Evolutionary conservation across 2,329 filamentous ascomycete genomes (phyloP), one percentile per base, ranked within the genome.

Genomic region (Curvularia sp.): DNA sequence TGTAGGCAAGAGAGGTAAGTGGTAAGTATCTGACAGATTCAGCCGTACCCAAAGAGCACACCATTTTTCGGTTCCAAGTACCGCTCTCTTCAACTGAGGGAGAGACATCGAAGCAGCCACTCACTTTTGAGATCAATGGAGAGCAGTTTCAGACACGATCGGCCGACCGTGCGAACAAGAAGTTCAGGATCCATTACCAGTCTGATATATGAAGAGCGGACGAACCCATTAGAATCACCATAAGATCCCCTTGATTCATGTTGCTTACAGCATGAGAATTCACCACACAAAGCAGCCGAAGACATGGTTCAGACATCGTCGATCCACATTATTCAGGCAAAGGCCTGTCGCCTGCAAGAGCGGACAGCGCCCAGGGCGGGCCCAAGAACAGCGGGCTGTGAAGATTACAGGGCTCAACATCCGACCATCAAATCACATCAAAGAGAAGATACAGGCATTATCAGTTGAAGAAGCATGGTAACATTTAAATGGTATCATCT

Each of bases 21-120:
- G 51, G 51, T 59, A 54, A 53, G 53, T 61, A 57, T 57, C 59
- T 59, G 38, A 60, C 57, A 48, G 24, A 35, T 47, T 15, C 50
- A 86, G 83, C 87, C 41, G 83, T 98, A 56, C 94, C 95, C 3
- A 99, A 99, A 75, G 93, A 96, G 74, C 89, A 93, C 39, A 94
- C 93, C 0, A 83, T 94, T 18, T 98, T 99, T 70, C 85, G 88
- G 20, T 87, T 98, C 64, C 83, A 86, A 63, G 82, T 98, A 9
- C 86, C 89, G 1, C 74, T 83, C 15, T 71, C 68, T 6, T 61
- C 64, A 8, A 61, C 63, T 6, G 65, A 62, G 41, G 43, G 66
- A 51, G 70, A 62, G 41, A 64, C 61, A 57, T 67, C 58, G 39
- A 65, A 55, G 35, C 81, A 79, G 60, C 79, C 80, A 18, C 82